phyloP scores from a whole-genome alignment of 2,329 filamentous ascomycete genomes.

The Pseudopyricularia javanii region DNA sequence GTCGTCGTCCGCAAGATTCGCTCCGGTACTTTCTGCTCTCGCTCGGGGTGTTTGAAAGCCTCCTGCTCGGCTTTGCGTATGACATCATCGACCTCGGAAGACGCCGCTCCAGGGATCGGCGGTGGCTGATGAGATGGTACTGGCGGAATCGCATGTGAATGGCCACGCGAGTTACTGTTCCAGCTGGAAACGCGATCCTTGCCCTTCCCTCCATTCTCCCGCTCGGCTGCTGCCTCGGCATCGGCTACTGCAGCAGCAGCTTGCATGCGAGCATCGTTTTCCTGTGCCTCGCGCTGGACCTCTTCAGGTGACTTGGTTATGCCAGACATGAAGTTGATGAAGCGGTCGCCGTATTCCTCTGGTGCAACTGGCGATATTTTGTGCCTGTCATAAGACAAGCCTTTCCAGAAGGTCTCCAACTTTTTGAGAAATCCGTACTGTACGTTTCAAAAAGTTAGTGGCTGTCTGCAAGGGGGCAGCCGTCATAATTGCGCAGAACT shows the following conservation, averaged over 20 bases:
- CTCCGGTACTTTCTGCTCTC: slow-evolving; percentile 45
- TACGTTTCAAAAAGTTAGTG: slow-evolving; percentile 7
- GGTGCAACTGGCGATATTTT: slow-evolving; percentile 91
- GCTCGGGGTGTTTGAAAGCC: slow-evolving; percentile 18
- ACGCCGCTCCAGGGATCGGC: slow-evolving; percentile 20
- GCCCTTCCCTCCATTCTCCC: slow-evolving; percentile 16
- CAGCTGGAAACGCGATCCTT: slow-evolving; percentile 23
- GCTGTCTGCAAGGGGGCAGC: background rate
- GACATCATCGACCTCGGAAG: slow-evolving; percentile 25
- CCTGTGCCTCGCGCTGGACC: slow-evolving; percentile 51
- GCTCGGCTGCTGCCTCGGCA: slow-evolving; percentile 19
- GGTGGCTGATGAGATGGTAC: slow-evolving; percentile 34
- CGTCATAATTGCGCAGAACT: slow-evolving; percentile 25
- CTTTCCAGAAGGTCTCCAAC: slow-evolving; percentile 94
- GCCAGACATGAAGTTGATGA: slow-evolving; percentile 80
- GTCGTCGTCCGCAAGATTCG: slow-evolving; percentile 36
- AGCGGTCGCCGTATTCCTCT: slow-evolving; percentile 83
- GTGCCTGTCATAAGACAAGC: slow-evolving; percentile 66
- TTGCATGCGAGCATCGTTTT: slow-evolving; percentile 35
- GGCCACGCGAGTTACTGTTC: slow-evolving; percentile 20
- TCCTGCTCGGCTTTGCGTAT: slow-evolving; percentile 26
- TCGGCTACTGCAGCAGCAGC: slow-evolving; percentile 25
- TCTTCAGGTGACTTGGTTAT: slow-evolving; percentile 87
- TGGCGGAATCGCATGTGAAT: slow-evolving; percentile 21
- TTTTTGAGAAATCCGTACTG: slow-evolving; percentile 93